These are phyloP conservation scores for Hericium rajendrae DNA, from an alignment of 768 basidiomycete species.

Conservation along the genomic window DNA sequence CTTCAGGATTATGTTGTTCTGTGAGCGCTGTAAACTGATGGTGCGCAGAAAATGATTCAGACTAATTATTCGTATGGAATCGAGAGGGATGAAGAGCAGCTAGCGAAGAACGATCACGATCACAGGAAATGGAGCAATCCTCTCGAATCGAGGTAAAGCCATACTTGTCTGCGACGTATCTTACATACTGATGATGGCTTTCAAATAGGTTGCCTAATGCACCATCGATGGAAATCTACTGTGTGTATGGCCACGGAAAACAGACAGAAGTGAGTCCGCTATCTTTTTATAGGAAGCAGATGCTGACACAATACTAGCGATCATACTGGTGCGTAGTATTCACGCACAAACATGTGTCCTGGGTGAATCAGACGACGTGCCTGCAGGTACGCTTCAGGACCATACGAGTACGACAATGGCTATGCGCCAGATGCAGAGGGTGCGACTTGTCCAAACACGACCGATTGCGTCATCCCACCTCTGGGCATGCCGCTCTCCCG, in stretches of 20 bases:
- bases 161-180: background rate
- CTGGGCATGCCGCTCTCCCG: constrained; percentile 48
- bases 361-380: background rate
- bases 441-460: constrained; percentile 36
- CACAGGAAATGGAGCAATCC: constrained; percentile 90
- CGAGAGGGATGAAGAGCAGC: constrained; percentile 57
- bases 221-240: constrained; percentile 86
- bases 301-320: constrained; percentile 32
- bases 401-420: constrained; percentile 57
- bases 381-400: constrained; percentile 60
- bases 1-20: background rate
- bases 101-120: constrained; percentile 62
- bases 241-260: constrained; percentile 92
- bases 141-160: constrained; percentile 51
- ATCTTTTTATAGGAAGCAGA: background rate
- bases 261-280: constrained; percentile 68
- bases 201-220: constrained; percentile 67
- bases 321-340: constrained; percentile 62
- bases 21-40: background rate
- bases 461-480: constrained; percentile 31
- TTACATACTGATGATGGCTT: background rate
- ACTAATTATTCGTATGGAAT: constrained; percentile 87
- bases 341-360: background rate
- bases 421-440: constrained; percentile 31
- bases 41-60: constrained; percentile 61